Conservation (phyloP, 257 asterid genomes). For the Nicotiana tabacum region DNA sequence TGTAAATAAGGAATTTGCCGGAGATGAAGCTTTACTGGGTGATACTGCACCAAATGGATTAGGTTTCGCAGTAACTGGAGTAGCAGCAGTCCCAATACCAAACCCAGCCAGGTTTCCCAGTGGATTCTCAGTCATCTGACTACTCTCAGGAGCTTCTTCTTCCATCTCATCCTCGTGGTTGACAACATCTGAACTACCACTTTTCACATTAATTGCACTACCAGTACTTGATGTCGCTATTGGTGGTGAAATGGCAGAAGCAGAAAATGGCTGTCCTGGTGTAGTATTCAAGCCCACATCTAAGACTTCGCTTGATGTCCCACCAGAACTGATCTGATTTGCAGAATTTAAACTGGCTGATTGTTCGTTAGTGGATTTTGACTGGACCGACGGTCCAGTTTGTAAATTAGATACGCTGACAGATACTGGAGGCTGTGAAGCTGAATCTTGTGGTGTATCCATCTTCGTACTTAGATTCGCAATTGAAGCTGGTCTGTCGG, state of each 20-base stretch:
- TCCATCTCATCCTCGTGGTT: slow-evolving; percentile 94
- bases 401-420: slow-evolving; percentile 24
- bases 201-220: slow-evolving; percentile 28
- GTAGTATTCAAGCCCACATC: slow-evolving; percentile 26
- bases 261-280: slow-evolving; percentile 25
- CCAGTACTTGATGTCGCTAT: slow-evolving; percentile 32
- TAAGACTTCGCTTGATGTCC: slow-evolving; percentile 24
- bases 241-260: slow-evolving; percentile 24
- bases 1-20: slow-evolving; percentile 33
- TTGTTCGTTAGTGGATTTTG: slow-evolving; percentile 26
- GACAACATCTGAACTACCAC: slow-evolving; percentile 28
- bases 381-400: slow-evolving; percentile 22
- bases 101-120: slow-evolving; percentile 64
- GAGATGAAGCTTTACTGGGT: slow-evolving; percentile 32
- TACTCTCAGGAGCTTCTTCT: slow-evolving; percentile 86
- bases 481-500: slow-evolving; percentile 24
- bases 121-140: slow-evolving; percentile 39
- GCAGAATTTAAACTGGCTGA: slow-evolving; percentile 27
- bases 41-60: slow-evolving; percentile 64
- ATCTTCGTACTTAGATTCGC: slow-evolving; percentile 4
- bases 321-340: slow-evolving; percentile 29
- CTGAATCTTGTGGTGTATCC: slow-evolving; percentile 26
- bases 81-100: slow-evolving; percentile 57
- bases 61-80: slow-evolving; percentile 35
- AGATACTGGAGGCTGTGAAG: slow-evolving; percentile 29